Conservation (phyloP, 176 grass and related monocot species). For the Carex littledalei region DNA sequence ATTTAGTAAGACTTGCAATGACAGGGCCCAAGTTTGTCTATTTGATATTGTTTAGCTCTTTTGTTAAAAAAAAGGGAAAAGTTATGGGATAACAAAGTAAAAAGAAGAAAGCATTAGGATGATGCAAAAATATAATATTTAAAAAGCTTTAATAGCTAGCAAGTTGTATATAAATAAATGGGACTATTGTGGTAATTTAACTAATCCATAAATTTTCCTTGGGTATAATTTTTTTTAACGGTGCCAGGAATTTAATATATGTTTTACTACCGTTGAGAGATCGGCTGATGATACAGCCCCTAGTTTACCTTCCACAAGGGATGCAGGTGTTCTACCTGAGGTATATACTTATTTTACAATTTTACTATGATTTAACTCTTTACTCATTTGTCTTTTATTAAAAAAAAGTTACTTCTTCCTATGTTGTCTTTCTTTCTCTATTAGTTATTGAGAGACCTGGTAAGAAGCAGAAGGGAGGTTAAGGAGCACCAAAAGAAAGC, state of each 20-base stretch:
- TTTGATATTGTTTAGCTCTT: not conserved
- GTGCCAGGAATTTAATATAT: constrained; percentile 90
- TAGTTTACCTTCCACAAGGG: constrained; percentile 80
- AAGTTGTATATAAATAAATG: not conserved
- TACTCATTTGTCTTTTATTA: constrained; percentile 10
- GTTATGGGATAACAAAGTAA: not conserved
- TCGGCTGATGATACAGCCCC: constrained; percentile 54
- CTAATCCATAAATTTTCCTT: constrained; percentile 11
- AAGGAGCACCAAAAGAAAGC: constrained; percentile 87
- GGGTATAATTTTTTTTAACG: constrained; percentile 19
- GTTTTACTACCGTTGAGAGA: constrained; percentile 91
- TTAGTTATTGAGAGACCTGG: constrained; percentile 78
- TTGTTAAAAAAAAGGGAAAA: not conserved
- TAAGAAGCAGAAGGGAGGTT: constrained; percentile 93
- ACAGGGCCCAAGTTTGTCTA: not conserved
- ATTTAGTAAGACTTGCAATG: constrained; percentile 11
- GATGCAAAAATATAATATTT: not conserved
- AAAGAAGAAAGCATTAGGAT: not conserved
- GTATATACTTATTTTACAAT: constrained; percentile 35
- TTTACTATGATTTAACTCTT: constrained; percentile 13
- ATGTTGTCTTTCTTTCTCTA: not conserved
- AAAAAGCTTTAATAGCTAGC: not conserved
- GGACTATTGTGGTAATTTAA: not conserved
- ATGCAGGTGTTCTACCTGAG: constrained; percentile 93
- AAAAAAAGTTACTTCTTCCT: not conserved